Base-by-base conservation (phyloP, 1,284 basidiomycete genomes). In the Puccinia hordei region DNA sequence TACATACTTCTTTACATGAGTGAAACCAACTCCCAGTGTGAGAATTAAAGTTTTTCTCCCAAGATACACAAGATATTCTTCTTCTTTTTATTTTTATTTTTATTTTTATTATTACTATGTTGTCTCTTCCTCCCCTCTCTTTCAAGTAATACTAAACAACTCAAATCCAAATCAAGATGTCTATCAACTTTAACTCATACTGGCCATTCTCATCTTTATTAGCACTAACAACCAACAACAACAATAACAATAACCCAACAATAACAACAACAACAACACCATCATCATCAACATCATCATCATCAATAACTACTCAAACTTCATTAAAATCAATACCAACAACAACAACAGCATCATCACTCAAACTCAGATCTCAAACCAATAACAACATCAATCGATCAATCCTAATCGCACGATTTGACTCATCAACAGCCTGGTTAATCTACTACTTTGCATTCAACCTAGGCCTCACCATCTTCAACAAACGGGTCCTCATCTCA, bases 401-500 rank as follows among this genome's bases (percentile, higher is more conserved):
- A 46, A 19, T 13, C 4, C 24, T 46, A 15, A 13, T 55, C 61
- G 35, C 49, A 30, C 33, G 51, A 69, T 72, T 44, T 24, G 77
- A 79, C 55, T 59, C 77, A 2, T 35, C 66, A 3, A 49, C 55
- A 12, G 77, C 77, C 41, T 94, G 93, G 92, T 88, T 96, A 24
- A 84, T 86, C 13, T 87, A 93, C 81, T 97, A 96, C 87, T 95
- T 98, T 84, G 86, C 88, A 81, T 92, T 95, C 89, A 97, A 97
- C 86, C 90, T 98, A 46, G 89, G 89, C 9, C 89, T 97, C 82
- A 97, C 95, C 0, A 87, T 98, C 59, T 95, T 93, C 87, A 97
- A 97, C 89, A 97, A 98, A 87, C 88, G 90, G 59, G 91, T 97
- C 13, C 89, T 97, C 81, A 90, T 92, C 75, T 89, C 89, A 79